Conservation (phyloP, 2,329 filamentous ascomycete species). For the Teratosphaeria nubilosa region DNA sequence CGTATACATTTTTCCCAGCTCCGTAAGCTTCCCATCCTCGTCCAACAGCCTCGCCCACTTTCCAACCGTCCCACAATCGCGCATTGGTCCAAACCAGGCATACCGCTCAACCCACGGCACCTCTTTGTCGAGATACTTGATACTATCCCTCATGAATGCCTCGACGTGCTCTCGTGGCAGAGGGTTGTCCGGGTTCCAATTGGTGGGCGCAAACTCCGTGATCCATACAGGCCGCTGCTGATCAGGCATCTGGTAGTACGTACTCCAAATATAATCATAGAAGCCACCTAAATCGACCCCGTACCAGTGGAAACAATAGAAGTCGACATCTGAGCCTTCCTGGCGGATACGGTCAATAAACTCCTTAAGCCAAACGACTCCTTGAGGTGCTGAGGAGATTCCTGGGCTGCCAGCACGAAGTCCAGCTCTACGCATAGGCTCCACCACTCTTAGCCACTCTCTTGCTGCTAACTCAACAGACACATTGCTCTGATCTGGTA, state of each 20-base stretch:
- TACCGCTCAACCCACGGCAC: conserved; percentile 26
- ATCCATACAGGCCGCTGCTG: conserved; percentile 22
- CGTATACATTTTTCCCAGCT: conserved; percentile 22
- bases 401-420: conserved; percentile 20
- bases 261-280: conserved; percentile 26
- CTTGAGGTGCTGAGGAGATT: conserved; percentile 21
- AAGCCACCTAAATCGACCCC: conserved; percentile 19
- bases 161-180: conserved; percentile 20
- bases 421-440: conserved; percentile 19
- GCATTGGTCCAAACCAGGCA: conserved; percentile 25
- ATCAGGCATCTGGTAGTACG: conserved; percentile 11
- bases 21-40: conserved; percentile 21
- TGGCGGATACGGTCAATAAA: conserved; percentile 16
- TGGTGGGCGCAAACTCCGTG: conserved; percentile 12
- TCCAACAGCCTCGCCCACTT: conserved; percentile 21
- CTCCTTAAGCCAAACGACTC: conserved; percentile 16
- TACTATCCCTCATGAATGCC: conserved; percentile 17
- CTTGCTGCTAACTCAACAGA: conserved; percentile 16
- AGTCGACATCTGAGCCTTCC: conserved; percentile 21
- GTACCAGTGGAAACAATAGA: conserved; percentile 25
- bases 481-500: conserved; percentile 24
- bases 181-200: conserved; percentile 20
- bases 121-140: conserved; percentile 20
- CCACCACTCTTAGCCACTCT: conserved; percentile 19
- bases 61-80: conserved; percentile 23